Evolutionary conservation across 345 rosid species (phyloP).

Genomic region (Leavenworthia alabamica): DNA sequence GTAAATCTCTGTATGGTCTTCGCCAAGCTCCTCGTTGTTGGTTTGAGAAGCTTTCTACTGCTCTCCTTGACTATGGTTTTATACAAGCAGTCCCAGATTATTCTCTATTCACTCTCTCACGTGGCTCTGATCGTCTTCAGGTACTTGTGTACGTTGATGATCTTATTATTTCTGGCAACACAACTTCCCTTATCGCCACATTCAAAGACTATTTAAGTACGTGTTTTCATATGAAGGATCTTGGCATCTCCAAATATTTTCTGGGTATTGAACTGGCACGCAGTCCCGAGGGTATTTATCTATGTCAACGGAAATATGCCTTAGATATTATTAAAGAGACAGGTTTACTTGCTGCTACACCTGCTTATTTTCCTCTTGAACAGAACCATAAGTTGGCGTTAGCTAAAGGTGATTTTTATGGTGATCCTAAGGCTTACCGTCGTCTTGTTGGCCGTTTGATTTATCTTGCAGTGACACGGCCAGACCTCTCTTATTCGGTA

Average conservation of each 20-base stretch:
- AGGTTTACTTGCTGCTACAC: no score
- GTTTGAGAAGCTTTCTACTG: neutral
- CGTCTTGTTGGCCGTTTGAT: no score
- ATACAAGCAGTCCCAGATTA: neutral
- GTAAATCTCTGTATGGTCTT: neutral
- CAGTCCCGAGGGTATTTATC: neutral
- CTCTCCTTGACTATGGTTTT: neutral
- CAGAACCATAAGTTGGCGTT: no score
- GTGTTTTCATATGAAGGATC: neutral
- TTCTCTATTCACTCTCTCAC: neutral
- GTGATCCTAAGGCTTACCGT: no score
- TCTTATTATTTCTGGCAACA: neutral
- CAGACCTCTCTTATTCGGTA: no score
- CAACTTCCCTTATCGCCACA: neutral
- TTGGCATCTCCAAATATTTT: neutral
- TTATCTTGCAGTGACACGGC: no score
- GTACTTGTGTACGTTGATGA: neutral
- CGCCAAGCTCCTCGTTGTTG: neutral
- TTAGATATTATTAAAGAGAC: neutral
- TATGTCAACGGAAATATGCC: neutral
- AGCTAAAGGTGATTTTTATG: no score
- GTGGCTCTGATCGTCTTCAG: neutral
- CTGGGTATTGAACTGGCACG: neutral
- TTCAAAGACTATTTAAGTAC: neutral
- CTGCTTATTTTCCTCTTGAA: no score